A percentile compares a stretch with the other conserved stretches of the same genome.
Conservation (phyloP, 148 eudicot species). For the Polygonum maritimum region DNA sequence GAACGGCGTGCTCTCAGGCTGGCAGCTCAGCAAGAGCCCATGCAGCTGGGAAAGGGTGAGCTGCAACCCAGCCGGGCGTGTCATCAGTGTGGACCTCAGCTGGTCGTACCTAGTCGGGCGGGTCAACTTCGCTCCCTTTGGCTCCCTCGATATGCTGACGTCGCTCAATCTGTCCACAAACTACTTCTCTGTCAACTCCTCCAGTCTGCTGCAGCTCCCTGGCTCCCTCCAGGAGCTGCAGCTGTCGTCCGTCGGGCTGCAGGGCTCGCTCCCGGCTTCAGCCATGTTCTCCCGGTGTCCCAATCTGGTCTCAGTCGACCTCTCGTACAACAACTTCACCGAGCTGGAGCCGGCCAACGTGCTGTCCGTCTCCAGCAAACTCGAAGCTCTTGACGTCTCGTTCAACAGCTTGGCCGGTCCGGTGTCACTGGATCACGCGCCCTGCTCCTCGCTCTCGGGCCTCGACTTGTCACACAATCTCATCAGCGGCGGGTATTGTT, state of each 20-base stretch:
- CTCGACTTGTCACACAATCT: slow-evolving; percentile 52
- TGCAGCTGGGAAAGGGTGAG: slow-evolving; percentile 71
- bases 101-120: slow-evolving; percentile 45
- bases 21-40: slow-evolving; percentile 38
- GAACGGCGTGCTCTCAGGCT: slow-evolving; percentile 34
- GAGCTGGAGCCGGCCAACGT: slow-evolving; percentile 39
- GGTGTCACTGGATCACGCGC: slow-evolving; percentile 21
- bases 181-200: slow-evolving; percentile 42
- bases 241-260: slow-evolving; percentile 44
- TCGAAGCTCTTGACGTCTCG: slow-evolving; percentile 60
- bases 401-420: slow-evolving; percentile 43
- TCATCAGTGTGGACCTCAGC: slow-evolving; percentile 57
- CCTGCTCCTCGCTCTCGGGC: slow-evolving; percentile 28
- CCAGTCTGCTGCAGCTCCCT: slow-evolving; percentile 62
- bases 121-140: slow-evolving; percentile 41
- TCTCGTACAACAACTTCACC: slow-evolving; percentile 61
- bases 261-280: slow-evolving; percentile 43
- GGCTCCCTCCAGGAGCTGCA: slow-evolving; percentile 37
- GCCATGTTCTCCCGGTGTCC: slow-evolving; percentile 35
- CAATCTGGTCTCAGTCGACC: slow-evolving; percentile 45
- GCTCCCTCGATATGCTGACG: slow-evolving; percentile 49
- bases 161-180: slow-evolving; percentile 62
- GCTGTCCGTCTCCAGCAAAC: slow-evolving; percentile 25
- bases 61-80: slow-evolving; percentile 52
- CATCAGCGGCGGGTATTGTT: slow-evolving; percentile 12